These are phyloP conservation scores for Gracilaria caudata DNA, from an alignment of 23 red algal species.

Conservation along the genomic window DNA sequence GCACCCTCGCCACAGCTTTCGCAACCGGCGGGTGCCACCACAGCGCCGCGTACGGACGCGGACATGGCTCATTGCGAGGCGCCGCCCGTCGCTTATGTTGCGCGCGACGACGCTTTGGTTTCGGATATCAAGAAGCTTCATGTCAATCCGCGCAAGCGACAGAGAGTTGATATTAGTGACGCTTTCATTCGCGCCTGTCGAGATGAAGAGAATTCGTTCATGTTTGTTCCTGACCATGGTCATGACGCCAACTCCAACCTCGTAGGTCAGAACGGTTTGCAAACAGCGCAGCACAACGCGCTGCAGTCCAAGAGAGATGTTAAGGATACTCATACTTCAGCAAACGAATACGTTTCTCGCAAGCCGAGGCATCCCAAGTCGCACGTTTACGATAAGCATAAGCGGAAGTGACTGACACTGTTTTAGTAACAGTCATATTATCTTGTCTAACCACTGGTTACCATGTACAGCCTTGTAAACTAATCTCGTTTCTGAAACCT, in stretches of 20 bases:
- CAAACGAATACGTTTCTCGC: neutral
- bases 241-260: slow-evolving; percentile 1
- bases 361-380: slow-evolving; percentile 12
- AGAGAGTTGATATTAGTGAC: slow-evolving; percentile 59
- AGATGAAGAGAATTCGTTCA: neutral
- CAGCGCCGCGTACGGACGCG: neutral
- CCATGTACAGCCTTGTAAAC: slow-evolving; percentile 16
- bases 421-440: slow-evolving; percentile 1
- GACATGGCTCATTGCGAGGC: neutral
- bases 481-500: neutral
- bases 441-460: slow-evolving; percentile 10
- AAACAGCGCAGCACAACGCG: neutral
- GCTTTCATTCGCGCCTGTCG: slow-evolving; percentile 56
- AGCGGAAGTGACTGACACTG: slow-evolving; percentile 2
- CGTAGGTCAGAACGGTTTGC: neutral
- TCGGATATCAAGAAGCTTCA: slow-evolving; percentile 61
- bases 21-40: neutral
- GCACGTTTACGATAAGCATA: slow-evolving; percentile 25
- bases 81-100: slow-evolving; percentile 28
- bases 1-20: neutral
- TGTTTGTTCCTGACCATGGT: slow-evolving; percentile 22
- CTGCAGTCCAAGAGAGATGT: slow-evolving; percentile 13
- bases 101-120: slow-evolving; percentile 47
- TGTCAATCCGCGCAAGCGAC: slow-evolving; percentile 59
- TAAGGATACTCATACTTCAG: slow-evolving; percentile 14